Base-by-base conservation (phyloP, 106 monocot species). In the Hemerocallis citrina region DNA sequence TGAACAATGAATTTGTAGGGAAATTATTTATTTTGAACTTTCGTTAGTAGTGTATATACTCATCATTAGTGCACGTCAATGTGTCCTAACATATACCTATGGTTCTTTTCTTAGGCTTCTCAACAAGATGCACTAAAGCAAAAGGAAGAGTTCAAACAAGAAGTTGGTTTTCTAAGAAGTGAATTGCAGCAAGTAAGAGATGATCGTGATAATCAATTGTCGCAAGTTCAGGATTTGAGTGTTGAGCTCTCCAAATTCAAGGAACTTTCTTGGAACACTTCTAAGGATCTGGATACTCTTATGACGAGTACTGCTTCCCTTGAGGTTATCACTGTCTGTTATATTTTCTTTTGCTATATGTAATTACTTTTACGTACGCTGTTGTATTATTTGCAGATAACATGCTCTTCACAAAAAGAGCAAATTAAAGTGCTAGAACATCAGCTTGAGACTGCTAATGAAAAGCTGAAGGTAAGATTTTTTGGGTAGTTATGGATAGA, bases 181-280 rank as follows among this genome's bases (percentile, higher is more conserved):
- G 91, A 98, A 59, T 23, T 91, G 70, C 74, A 82, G n/a, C 77
- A 77, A 70, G 74, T 85, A 24, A 88, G 77, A 67, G 81, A 74
- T 42, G 96, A 91, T 38, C 81, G 88, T 72, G 87, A 98, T 63
- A 40, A 68, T 5, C 71, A 79, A 39, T 52, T 81, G 15, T 44
- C 66, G 28, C 56, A 79, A 25, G 63, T 87, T 7, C 75, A 88
- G 27, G 68, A 57, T 47, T 79, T 86, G 71, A 68, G 7, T 39
- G 58, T 47, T 9, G 79, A 86, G 20, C 7, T 73, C 60, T 22
- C 40, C 30, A 61, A 17, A 29, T 43, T 29, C 6, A 61, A 41
- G 30, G 61, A 61, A 44, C 27, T 43, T 61, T 28, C 28, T 61
- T 27, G 61, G n/a, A 61, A 61, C 27, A 29, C 42, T 42, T 40